phyloP scores from a whole-genome alignment of 371 early-diverging fungal genomes.

The Mucor sp. region DNA sequence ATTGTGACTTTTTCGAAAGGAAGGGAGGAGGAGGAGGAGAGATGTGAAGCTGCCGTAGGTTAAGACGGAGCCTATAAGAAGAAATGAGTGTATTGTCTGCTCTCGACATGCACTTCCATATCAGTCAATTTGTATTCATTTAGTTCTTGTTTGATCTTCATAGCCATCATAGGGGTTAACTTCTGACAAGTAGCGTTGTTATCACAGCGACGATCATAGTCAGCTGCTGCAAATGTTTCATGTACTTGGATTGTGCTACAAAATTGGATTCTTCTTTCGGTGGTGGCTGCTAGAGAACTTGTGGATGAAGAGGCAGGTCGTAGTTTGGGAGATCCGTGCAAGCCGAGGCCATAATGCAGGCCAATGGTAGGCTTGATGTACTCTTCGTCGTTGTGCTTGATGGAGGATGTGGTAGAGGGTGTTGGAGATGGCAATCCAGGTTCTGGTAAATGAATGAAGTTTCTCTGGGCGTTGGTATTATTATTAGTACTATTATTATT shows the following conservation, averaged over 20 bases:
- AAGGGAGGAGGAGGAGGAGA: not conserved
- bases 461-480: conserved; percentile 5
- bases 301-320: conserved; percentile 43
- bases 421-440: conserved; percentile 40
- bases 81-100: conserved; percentile 74
- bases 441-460: conserved; percentile 16
- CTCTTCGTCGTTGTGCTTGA: conserved; percentile 11
- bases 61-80: conserved; percentile 50
- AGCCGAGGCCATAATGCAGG: conserved; percentile 43
- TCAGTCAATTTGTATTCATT: conserved; percentile 77
- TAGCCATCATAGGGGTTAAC: conserved; percentile 68
- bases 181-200: conserved; percentile 60
- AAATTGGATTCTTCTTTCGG: conserved; percentile 51
- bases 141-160: conserved; percentile 75
- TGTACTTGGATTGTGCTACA: conserved; percentile 64
- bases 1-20: not conserved
- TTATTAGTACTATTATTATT: not conserved
- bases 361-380: conserved; percentile 25
- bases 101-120: conserved; percentile 77
- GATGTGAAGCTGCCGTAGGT: too few relatives aligned
- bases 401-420: conserved; percentile 38
- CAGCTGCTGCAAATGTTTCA: conserved; percentile 66
- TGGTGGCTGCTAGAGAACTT: conserved; percentile 18
- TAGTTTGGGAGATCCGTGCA: conserved; percentile 50
- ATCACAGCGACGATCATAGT: conserved; percentile 76